phyloP scores from a whole-genome alignment of 495 filamentous ascomycete genomes.

The Pseudevernia furfuracea region DNA sequence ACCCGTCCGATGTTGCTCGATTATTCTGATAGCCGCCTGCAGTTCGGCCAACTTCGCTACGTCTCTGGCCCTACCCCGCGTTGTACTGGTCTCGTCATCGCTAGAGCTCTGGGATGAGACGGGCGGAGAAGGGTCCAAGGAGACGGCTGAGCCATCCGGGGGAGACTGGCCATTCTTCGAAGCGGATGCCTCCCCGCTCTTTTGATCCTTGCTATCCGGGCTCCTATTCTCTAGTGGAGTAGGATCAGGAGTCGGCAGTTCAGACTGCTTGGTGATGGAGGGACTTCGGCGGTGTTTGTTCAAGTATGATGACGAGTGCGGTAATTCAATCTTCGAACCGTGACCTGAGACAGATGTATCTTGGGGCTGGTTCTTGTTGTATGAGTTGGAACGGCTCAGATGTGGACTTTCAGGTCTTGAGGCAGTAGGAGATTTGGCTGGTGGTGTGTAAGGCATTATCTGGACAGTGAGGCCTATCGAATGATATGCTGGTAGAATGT shows the following conservation, averaged over 20 bases:
- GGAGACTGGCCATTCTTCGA: slow-evolving; percentile 65
- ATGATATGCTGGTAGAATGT: slow-evolving; percentile 1
- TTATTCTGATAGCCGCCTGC: slow-evolving; percentile 71
- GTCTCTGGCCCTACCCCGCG: slow-evolving; percentile 43
- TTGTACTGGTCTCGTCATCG: slow-evolving; percentile 65
- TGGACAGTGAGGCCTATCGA: slow-evolving; percentile 15
- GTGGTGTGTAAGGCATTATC: slow-evolving; percentile 81
- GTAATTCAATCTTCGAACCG: slow-evolving; percentile 47
- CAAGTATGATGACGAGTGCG: slow-evolving; percentile 67
- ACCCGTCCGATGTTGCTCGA: slow-evolving; percentile 57
- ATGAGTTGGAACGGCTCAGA: slow-evolving; percentile 21
- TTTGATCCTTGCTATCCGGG: slow-evolving; percentile 39
- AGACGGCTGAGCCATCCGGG: not conserved
- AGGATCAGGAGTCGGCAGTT: slow-evolving; percentile 36
- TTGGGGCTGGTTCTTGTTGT: slow-evolving; percentile 15
- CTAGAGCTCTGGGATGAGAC: slow-evolving; percentile 53
- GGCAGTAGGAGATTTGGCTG: slow-evolving; percentile 64
- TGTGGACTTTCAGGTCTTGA: slow-evolving; percentile 31
- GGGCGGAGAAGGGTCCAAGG: slow-evolving; percentile 11
- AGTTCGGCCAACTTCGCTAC: slow-evolving; percentile 66
- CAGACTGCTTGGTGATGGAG: slow-evolving; percentile 41
- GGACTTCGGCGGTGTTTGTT: slow-evolving; percentile 60
- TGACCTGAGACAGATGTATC: slow-evolving; percentile 30
- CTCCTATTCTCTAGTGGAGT: slow-evolving; percentile 40
- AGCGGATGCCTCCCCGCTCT: slow-evolving; percentile 74